Base-by-base conservation (phyloP, 306 rosid species). In the Trichosanthes cucumerina region DNA sequence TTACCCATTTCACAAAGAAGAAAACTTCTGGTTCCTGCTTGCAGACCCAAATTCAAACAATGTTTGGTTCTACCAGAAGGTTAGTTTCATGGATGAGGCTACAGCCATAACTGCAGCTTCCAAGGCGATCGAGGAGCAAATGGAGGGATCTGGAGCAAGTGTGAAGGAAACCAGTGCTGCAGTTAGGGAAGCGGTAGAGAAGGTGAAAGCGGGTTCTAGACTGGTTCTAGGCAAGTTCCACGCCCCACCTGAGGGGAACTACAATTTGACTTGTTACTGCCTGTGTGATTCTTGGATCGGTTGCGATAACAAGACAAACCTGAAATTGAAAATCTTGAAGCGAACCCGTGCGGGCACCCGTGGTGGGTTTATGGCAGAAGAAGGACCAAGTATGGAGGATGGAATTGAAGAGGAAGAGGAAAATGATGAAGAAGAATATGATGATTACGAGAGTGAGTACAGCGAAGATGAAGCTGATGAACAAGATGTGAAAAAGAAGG, bases 261-360 rank as follows among this genome's bases (percentile, higher is more conserved):
- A 87, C 84, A 83, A 84, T 85, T 88, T 92, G 89, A 91, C 94
- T n/a, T 83, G 97, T 79, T 91, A 88, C 84, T 87, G 93, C 74
- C 82, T 91, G 86, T 92, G 99, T 34, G 97, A 95, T 83, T 88
- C 97, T 60, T 95, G 99, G 99, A 82, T 92, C 59, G 99, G 97
- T 46, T 95, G 97, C 36, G 99, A 95, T 84, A 89, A 84, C 65
- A 89, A 79, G 86, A 84, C 92, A 71, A 89, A 89, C 75, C 72
- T 91, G 66, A 95, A 92, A 83, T 54, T 91, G 65, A 95, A 92
- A 83, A 46, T 95, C 79, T 86, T 92, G 92, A 92, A 89, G 89
- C 92, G 99, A n/a, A 92, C 97, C 38, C 88, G 97, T 80, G 93
- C 96, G 43, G 99, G 99, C 80, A 86, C 87, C 72, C 86, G 97